Evolutionary conservation across 805 yeast genomes (phyloP).

Genomic region (Cyberlindnera mrakii): DNA sequence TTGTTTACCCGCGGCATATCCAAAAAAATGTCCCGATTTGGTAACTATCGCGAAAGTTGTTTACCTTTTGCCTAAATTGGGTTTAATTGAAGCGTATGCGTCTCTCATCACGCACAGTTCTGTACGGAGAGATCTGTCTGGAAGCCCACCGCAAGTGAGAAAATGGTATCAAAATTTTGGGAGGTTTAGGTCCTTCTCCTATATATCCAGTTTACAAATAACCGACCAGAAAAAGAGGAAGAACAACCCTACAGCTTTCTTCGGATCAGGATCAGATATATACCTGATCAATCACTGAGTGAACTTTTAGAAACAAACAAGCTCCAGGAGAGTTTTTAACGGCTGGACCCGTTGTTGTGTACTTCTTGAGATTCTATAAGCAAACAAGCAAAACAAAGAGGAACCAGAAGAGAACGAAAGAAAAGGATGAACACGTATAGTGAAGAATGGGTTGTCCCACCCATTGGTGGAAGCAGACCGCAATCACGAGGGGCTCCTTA

Average conservation of each 20-base stretch:
- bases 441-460: conserved; percentile 6
- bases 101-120: not conserved
- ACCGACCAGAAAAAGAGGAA: too few species aligned
- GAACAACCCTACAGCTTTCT: too few species aligned
- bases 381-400: not conserved
- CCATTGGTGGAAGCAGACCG: not conserved
- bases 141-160: too few species aligned
- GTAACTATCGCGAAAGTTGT: not conserved
- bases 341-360: not conserved
- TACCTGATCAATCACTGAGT: too few species aligned
- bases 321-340: too few species aligned
- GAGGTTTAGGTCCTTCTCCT: not conserved
- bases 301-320: too few species aligned
- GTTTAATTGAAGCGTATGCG: not conserved
- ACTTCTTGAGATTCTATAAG: too few species aligned
- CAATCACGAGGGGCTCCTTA: not conserved
- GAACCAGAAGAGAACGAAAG: not conserved
- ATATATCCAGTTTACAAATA: not conserved
- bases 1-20: too few species aligned
- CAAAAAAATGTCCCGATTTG: not conserved
- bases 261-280: too few species aligned
- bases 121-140: too few species aligned
- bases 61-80: conserved; percentile 1
- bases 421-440: conserved; percentile 9
- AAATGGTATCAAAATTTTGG: too few species aligned